Evolutionary conservation across 169 alveolate species (phyloP), one percentile per base, ranked within the genome.

Genomic region (Cryptosporidium muris): DNA sequence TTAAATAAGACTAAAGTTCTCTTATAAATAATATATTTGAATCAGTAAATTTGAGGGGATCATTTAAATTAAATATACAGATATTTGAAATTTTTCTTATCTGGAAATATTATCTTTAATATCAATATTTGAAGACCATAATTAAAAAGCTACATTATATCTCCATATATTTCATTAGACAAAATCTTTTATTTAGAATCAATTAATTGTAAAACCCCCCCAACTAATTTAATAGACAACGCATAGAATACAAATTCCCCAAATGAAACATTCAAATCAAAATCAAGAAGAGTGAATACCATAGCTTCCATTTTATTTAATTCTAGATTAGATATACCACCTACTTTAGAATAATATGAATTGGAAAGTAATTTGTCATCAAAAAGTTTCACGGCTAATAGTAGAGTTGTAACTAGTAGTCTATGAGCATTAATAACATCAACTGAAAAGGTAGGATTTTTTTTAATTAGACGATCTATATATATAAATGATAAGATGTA

Each of bases 311-410:
- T 11, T 16, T 63, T 74, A 43, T 66, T 40, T 48, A 74, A 60
- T 48, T 74, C 85, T 14, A 51, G 1, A 4, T 74, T 60, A 25
- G 85, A 45, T 58, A 74, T 68, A 11, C 85, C 85, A 9, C 85
- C 85, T 16, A 74, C 49, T 9, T 74, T 60, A 37, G 85, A 66
- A 58, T 56, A 74, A 43, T 54, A 54, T 11, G 74, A 8, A 60
- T 74, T 56, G 11, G 85, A 37, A 48, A 74, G 36, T 14, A 74
- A 42, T 58, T 74, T 74, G 49, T 74, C 85, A 51, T 74, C 85
- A 45, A 58, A 74, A 11, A 74, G 25, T 34, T 74, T 74, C 16
- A 74, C 63, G 1, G 74, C 54, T 43, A 74, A 45, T 1, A 74
- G 52, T 14, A 74, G 40, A 58, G 74, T 74, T 14, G 85, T 54